Conservation (phyloP, 805 yeast genomes). For the Grigorovia transvaalensis region DNA sequence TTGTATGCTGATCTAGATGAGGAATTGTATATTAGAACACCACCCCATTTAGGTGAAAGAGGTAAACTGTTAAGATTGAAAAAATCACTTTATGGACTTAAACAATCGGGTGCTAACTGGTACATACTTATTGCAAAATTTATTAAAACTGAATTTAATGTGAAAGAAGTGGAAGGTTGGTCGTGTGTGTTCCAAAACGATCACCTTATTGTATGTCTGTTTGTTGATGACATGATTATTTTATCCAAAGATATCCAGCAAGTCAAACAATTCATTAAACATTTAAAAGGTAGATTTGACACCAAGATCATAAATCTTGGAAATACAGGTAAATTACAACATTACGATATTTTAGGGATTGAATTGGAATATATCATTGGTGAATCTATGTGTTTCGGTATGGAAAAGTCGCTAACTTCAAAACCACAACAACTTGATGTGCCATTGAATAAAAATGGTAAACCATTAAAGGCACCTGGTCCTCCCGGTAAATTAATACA, state of each 20-base stretch:
- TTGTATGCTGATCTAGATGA: background rate
- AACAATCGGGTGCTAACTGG: slow-evolving; percentile 5
- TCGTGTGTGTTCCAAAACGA: slow-evolving; percentile 5
- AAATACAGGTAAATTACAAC: background rate
- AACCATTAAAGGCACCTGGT: too few species aligned
- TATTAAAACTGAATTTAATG: background rate
- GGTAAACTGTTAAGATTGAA: slow-evolving; percentile 4
- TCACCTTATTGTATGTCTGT: slow-evolving; percentile 2
- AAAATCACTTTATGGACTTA: slow-evolving; percentile 4
- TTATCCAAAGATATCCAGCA: slow-evolving; percentile 9
- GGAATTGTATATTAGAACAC: slow-evolving; percentile 1
- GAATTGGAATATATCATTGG: background rate
- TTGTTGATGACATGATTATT: too few species aligned
- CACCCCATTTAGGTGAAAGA: slow-evolving; percentile 3
- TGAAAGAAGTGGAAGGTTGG: slow-evolving; percentile 6
- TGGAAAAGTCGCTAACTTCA: slow-evolving; percentile 4
- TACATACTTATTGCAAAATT: background rate
- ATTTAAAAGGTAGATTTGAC: slow-evolving; percentile 2
- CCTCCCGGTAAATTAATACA: too few species aligned
- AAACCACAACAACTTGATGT: background rate
- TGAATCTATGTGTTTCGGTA: slow-evolving; percentile 5
- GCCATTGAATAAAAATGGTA: too few species aligned
- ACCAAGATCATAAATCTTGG: slow-evolving; percentile 9
- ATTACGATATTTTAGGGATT: background rate
- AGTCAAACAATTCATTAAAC: background rate